Evolutionary conservation across 352 stramenopile species (phyloP).

Genomic region (Globisporangium cystogenes): DNA sequence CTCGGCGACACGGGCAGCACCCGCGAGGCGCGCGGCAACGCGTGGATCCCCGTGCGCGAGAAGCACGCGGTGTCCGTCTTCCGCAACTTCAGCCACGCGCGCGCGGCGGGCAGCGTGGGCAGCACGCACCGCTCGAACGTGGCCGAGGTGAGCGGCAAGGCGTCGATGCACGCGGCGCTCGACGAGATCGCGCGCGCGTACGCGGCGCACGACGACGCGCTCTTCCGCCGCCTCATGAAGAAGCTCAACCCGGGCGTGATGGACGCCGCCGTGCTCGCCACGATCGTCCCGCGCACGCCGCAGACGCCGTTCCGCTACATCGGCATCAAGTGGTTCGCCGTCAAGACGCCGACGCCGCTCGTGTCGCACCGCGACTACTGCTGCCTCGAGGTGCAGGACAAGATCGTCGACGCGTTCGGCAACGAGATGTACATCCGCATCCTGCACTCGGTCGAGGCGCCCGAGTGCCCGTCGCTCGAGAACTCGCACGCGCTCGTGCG

Average conservation of each 20-base stretch:
- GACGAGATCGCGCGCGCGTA: conserved; percentile 74
- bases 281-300: conserved; percentile 68
- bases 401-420: conserved; percentile 72
- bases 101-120: conserved; percentile 2
- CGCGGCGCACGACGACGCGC: conserved; percentile 69
- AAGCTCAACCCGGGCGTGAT: conserved; percentile 69
- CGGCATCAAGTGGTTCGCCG: conserved; percentile 84
- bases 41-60: conserved; percentile 80
- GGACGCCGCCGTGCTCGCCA: conserved; percentile 75
- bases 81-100: conserved; percentile 66
- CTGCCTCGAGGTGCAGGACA: conserved; percentile 82
- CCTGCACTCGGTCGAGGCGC: conserved; percentile 74
- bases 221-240: conserved; percentile 77
- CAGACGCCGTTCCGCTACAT: conserved; percentile 77
- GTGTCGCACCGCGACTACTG: conserved; percentile 84
- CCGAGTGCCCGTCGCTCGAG: conserved; percentile 78
- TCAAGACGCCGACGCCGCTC: conserved; percentile 77
- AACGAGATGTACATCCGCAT: conserved; percentile 86
- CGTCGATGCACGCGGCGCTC: conserved; percentile 56
- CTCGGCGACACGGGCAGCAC: conserved; percentile 41
- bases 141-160: conserved; percentile 71
- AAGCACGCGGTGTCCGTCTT: conserved; percentile 80
- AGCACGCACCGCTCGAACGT: conserved; percentile 72
- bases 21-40: conserved; percentile 47
- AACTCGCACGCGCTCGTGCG: conserved; percentile 82